Evolutionary conservation across 352 stramenopile genomes (phyloP), one percentile per base, ranked within the genome.

Genomic region (Pythium phragmitis): DNA sequence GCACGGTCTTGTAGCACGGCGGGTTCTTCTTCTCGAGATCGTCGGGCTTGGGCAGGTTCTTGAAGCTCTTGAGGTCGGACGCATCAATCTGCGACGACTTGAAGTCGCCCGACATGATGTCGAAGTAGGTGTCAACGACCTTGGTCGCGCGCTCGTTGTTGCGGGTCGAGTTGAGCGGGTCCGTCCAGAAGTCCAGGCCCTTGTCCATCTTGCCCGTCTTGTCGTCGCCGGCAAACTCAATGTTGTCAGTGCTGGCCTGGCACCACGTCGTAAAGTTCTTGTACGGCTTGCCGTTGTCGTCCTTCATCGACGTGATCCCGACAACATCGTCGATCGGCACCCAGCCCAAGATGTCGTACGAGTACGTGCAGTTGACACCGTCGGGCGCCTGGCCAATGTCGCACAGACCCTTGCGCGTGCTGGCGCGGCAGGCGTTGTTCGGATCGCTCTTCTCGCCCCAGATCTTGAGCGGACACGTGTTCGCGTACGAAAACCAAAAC

Each of bases 321-420:
- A 93, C 84, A 28, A 93, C 63, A 45, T 93, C 84, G 46, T 93
- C 84, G 52, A 93, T 88, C 14, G 84, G 68, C 16, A 93, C 77
- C 80, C 79, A 91, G 23, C 85, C 85, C 0, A 94, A 43, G 42
- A 94, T 80, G 56, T 85, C 86, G 76, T 94, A 94, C 17, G 80
- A 68, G 46, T 82, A 94, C 16, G 82, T 94, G 57, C 85, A 94
- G 17, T 85, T 74, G 1, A 94, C 74, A 11, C 85, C 82, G 45
- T 92, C 74, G 0, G 85, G 85, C 4, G 73, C 72, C n/a, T 77
- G 41, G 19, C 82, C 82, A 26, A 81, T 76, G 28, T 65, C 48
- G 57, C 85, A 91, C 53, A 93, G 69, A 4, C 85, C 82, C 69
- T 88, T 85, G 67, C 79, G 79, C 1, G 72, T 77, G 16, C 28